Evolutionary conservation across 306 rosid genomes (phyloP).

Genomic region (Ziziphus jujuba): DNA sequence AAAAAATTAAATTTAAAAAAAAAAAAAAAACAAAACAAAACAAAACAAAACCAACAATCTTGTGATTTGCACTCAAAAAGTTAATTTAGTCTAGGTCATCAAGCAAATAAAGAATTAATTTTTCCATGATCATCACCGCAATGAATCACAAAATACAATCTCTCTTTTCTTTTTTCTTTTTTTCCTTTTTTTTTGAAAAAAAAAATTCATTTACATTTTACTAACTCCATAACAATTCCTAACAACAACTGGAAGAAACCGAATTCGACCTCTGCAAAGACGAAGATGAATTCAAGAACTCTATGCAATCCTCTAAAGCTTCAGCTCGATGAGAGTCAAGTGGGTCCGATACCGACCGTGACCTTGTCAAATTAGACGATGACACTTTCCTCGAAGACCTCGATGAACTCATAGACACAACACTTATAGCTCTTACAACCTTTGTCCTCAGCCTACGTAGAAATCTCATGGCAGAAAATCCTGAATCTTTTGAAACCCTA

Average conservation of each 20-base stretch:
- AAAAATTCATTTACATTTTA: background rate
- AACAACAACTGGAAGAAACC: conserved; percentile 31
- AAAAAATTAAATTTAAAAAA: too few relatives aligned
- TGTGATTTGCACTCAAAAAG: conserved; percentile 7
- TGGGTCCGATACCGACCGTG: conserved; percentile 63
- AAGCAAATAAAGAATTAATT: background rate
- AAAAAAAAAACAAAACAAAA: too few relatives aligned
- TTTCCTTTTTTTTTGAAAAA: conserved; percentile 6
- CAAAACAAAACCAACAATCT: background rate
- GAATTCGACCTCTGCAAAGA: conserved; percentile 63
- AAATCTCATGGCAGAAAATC: conserved; percentile 51
- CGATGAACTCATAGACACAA: conserved; percentile 44
- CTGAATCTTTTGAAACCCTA: conserved; percentile 42
- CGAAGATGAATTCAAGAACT: conserved; percentile 85
- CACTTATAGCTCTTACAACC: conserved; percentile 52
- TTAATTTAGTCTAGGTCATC: background rate
- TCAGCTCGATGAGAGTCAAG: conserved; percentile 77
- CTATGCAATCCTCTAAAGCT: conserved; percentile 82
- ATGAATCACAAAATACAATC: background rate
- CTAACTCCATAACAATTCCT: conserved; percentile 1
- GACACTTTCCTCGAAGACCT: conserved; percentile 70
- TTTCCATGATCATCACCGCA: background rate
- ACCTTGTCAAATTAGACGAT: conserved; percentile 54
- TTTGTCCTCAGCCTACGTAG: conserved; percentile 61
- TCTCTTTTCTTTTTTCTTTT: background rate